A percentile compares a stretch with the other conserved stretches of the same genome.
Evolutionary conservation across 164 flowering plant genomes (phyloP).

Genomic region (Tetracentron sinense): DNA sequence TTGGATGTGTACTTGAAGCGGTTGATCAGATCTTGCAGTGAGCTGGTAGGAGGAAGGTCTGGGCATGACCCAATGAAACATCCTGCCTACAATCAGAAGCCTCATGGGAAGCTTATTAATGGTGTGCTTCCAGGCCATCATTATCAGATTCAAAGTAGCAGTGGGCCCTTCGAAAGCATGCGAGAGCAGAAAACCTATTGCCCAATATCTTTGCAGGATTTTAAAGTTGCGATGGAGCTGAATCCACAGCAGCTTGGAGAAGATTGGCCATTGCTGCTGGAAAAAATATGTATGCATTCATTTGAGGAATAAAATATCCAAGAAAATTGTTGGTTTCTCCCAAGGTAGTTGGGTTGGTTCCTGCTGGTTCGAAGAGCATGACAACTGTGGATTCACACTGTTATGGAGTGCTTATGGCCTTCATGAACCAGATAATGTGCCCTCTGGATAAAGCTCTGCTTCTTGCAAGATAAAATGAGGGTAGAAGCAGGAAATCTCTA

Average conservation of each 20-base stretch:
- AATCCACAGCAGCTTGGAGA: slow-evolving; percentile 93
- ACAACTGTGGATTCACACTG: slow-evolving; percentile 15
- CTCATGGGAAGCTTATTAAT: slow-evolving; percentile 54
- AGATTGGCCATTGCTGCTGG: slow-evolving; percentile 89
- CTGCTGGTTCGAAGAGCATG: slow-evolving; percentile 30
- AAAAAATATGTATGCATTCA: slow-evolving; percentile 65
- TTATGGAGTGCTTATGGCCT: slow-evolving; percentile 11
- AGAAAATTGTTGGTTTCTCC: slow-evolving; percentile 16
- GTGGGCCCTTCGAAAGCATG: slow-evolving; percentile 34
- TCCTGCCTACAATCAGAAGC: slow-evolving; percentile 44
- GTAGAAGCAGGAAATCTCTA: slow-evolving; percentile 30
- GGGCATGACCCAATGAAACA: slow-evolving; percentile 34
- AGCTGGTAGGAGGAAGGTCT: slow-evolving; percentile 60
- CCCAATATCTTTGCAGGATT: slow-evolving; percentile 73
- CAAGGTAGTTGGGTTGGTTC: slow-evolving; percentile 26
- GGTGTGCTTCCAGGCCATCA: slow-evolving; percentile 68
- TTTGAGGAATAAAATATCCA: slow-evolving; percentile 46
- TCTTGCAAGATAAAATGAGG: slow-evolving; percentile 29
- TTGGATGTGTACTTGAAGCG: slow-evolving; percentile 79
- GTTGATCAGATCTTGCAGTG: slow-evolving; percentile 73
- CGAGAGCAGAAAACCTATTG: slow-evolving; percentile 35
- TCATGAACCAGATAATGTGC: slow-evolving; percentile 22
- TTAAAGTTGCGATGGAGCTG: slow-evolving; percentile 92
- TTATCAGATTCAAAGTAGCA: slow-evolving; percentile 44
- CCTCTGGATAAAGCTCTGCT: slow-evolving; percentile 19